Evolutionary conservation across 345 rosid species (phyloP), one percentile per base, ranked within the genome.

Genomic region (Orychophragmus violaceus): DNA sequence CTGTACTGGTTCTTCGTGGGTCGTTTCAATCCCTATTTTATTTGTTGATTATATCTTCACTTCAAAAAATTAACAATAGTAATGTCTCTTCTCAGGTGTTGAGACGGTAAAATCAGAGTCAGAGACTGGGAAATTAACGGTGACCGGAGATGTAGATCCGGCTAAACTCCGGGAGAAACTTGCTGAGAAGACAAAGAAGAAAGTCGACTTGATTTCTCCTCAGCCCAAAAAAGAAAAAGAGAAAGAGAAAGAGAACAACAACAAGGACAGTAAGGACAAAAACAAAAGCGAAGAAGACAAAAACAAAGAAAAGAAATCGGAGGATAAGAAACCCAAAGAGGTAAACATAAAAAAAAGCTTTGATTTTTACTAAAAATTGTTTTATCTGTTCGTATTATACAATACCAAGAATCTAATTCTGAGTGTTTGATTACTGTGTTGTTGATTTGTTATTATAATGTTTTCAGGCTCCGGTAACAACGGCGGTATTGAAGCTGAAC

Each of bases 61-160:
- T 44, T 1, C 1, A 9, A 19, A 6, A 4, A 1, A 22, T 10
- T 1, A 35, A 44, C 5, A 73, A 59, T 39, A 13, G 16, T 1
- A 45, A 18, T 45, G 50, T 41, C 46, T 28, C 0, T 45, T 17
- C 3, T 21, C 61, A 94, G 99, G 96, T 21, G 96, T 90, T 54
- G 90, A 84, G 75, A 74, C 74, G 3, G 99, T 83, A 66, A 82
- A 81, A 49, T 72, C 85, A 5, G 99, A 94, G 21, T 8, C 51
- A 0, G 83, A 35, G 3, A 37, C 76, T 5, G 83, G 83, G 69
- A 94, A 88, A 70, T 50, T 94, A 12, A 84, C 93, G 28, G 93
- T 94, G 30, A 76, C 46, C 24, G 99, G 99, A 5, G 81, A 70
- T 49, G 80, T 88, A 35, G 89, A 94, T 62, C 97, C 99, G 14